Conservation (phyloP, 345 rosid species). For the Murraya paniculata region DNA sequence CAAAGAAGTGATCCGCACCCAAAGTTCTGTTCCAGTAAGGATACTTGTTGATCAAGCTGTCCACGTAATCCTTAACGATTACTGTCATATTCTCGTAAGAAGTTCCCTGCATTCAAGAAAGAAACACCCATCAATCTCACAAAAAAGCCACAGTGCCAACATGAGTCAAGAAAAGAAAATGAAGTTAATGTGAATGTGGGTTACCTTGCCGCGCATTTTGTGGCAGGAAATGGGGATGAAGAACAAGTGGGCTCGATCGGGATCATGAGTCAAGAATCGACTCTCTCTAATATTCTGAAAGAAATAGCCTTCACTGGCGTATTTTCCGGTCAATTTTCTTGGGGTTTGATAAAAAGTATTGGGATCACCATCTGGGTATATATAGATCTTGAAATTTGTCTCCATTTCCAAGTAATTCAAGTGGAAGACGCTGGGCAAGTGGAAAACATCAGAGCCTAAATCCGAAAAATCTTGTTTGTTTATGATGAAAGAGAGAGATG, state of each 20-base stretch:
- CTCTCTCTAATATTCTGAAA: slow-evolving; percentile 89
- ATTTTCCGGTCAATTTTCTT: slow-evolving; percentile 89
- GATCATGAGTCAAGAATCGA: slow-evolving; percentile 67
- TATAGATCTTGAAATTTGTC: slow-evolving; percentile 71
- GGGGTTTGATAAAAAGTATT: slow-evolving; percentile 87
- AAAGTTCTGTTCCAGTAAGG: slow-evolving; percentile 96
- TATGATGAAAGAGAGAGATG: slow-evolving; percentile 7
- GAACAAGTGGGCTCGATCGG: slow-evolving; percentile 84
- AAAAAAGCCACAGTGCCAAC: too few relatives aligned
- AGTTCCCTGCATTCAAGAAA: slow-evolving; percentile 58
- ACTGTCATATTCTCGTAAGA: slow-evolving; percentile 92
- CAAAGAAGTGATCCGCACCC: slow-evolving; percentile 98
- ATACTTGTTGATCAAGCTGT: slow-evolving; percentile 62
- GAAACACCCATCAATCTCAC: not conserved
- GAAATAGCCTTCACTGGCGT: slow-evolving; percentile 98
- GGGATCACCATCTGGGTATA: slow-evolving; percentile 96
- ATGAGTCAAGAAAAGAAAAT: not conserved
- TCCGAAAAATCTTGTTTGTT: slow-evolving; percentile 3
- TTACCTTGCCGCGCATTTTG: slow-evolving; percentile 98
- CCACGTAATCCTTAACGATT: slow-evolving; percentile 73
- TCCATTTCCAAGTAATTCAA: slow-evolving; percentile 80
- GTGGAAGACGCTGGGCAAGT: slow-evolving; percentile 58
- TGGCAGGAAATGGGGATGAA: slow-evolving; percentile 95
- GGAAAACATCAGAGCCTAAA: slow-evolving; percentile 52
- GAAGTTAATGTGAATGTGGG: not conserved